Percentiles rank a stretch among this genome's conserved stretches.
Conservation (phyloP, 2,329 filamentous ascomycete species). For the Alternaria triticimaculans region DNA sequence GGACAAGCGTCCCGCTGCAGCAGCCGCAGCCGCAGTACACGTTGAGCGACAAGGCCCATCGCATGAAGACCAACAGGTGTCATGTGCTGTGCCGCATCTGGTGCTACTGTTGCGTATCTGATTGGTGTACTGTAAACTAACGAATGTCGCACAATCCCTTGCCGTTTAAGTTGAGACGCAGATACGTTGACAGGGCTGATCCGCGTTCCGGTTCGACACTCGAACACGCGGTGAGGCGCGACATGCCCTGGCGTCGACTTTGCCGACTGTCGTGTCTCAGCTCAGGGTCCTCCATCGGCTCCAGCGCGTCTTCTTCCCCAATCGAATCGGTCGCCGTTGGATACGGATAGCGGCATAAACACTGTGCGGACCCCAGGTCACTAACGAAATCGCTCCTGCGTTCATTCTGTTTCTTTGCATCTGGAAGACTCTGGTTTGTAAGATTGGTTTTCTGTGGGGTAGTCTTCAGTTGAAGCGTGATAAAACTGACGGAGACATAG, state of each 20-base stretch:
- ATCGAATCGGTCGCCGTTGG: not conserved
- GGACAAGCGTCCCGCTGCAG: not conserved
- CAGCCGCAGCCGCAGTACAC: not conserved
- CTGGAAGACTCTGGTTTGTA: not conserved
- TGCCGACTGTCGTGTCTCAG: not conserved
- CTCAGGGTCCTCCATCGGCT: not conserved
- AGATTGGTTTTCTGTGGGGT: not conserved
- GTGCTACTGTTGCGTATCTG: not conserved
- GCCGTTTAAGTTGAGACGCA: slow-evolving; percentile 1
- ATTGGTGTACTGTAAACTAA: not conserved
- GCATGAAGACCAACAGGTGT: slow-evolving; percentile 5
- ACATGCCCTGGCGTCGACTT: not conserved
- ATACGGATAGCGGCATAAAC: not conserved
- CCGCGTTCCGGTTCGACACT: not conserved
- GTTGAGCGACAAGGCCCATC: not conserved
- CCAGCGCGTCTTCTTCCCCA: not conserved
- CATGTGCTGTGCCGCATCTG: slow-evolving; percentile 4
- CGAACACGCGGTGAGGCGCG: not conserved
- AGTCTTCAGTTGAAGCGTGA: not conserved
- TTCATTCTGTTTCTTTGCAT: not conserved
- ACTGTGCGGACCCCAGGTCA: not conserved
- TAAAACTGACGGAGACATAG: not conserved
- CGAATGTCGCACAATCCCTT: slow-evolving; percentile 2
- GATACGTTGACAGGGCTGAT: not conserved
- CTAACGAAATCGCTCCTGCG: not conserved